Conservation (phyloP, 306 rosid species). For the Hylodesmum podocarpum region DNA sequence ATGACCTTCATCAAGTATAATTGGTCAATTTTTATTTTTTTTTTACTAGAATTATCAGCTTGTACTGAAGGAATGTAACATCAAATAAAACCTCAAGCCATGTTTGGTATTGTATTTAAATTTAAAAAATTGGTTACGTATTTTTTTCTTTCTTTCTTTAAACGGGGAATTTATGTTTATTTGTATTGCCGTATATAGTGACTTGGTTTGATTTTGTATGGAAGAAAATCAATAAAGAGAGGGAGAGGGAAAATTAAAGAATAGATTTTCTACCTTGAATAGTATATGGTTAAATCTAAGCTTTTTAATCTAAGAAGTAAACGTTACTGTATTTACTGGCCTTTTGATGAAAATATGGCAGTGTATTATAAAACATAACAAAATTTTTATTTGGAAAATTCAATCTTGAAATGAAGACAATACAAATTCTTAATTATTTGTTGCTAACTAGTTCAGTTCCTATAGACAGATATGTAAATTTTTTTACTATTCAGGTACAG, state of each 20-base stretch:
- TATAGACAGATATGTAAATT: constrained; percentile 3
- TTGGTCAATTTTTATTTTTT: no score
- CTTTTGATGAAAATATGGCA: constrained; percentile 8
- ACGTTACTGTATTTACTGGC: background rate
- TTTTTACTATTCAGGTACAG: background rate
- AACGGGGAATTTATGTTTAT: background rate
- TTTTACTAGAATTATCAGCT: no score
- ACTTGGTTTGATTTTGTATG: background rate
- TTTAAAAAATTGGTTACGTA: background rate
- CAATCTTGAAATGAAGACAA: constrained; percentile 3
- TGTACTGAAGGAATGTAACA: background rate
- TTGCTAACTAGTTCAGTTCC: background rate
- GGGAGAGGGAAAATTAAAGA: background rate
- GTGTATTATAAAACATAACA: background rate
- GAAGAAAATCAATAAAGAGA: background rate
- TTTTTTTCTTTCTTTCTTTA: background rate
- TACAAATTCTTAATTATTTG: background rate
- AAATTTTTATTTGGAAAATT: background rate
- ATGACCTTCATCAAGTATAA: constrained; percentile 5
- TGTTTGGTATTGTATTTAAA: background rate
- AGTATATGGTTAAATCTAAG: constrained; percentile 7
- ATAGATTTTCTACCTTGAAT: background rate
- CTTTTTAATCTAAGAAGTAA: constrained; percentile 2
- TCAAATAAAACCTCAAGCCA: background rate
- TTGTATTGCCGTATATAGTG: background rate